phyloP scores from a whole-genome alignment of 1,139 yeast species.

The Torulaspora pretoriensis region DNA sequence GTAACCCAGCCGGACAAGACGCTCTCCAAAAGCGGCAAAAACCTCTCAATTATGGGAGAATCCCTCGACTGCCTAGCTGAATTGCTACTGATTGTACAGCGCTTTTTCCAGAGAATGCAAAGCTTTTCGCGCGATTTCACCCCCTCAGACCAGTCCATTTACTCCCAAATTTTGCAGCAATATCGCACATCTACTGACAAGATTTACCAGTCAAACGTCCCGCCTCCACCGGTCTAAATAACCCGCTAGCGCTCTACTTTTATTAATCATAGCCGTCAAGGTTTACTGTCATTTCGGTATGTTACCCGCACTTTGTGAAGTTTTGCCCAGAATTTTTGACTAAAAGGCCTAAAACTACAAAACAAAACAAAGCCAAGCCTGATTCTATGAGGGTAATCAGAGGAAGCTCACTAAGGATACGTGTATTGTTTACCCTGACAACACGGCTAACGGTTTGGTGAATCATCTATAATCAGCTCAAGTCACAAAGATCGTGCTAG shows the following conservation, averaged over 20 bases:
- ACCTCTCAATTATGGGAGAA: slow-evolving; percentile 41
- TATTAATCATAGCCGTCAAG: not conserved
- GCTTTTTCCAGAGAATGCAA: slow-evolving; percentile 29
- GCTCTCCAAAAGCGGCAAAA: slow-evolving; percentile 33
- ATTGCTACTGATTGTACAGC: slow-evolving; percentile 32
- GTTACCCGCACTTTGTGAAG: slow-evolving; percentile 13
- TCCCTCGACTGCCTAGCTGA: slow-evolving; percentile 40
- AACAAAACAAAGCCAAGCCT: slow-evolving; percentile 1
- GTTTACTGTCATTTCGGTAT: slow-evolving; percentile 1
- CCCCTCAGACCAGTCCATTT: slow-evolving; percentile 23
- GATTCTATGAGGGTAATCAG: slow-evolving; percentile 12
- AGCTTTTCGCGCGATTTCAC: slow-evolving; percentile 24
- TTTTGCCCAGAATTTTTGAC: slow-evolving; percentile 3
- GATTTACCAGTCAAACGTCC: slow-evolving; percentile 33
- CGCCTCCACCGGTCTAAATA: slow-evolving; percentile 32
- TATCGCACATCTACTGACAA: slow-evolving; percentile 30
- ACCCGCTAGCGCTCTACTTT: not conserved
- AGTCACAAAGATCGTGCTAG: not conserved
- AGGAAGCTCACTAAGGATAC: slow-evolving; percentile 1
- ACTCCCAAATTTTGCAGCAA: slow-evolving; percentile 23
- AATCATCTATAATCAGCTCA: not conserved
- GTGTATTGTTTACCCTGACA: slow-evolving; percentile 18
- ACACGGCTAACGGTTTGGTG: slow-evolving; percentile 9
- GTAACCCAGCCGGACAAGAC: slow-evolving; percentile 27
- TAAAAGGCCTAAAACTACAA: slow-evolving; percentile 2